Evolutionary conservation across 768 basidiomycete genomes (phyloP).

Genomic region (Suillus fuscotomentosus): DNA sequence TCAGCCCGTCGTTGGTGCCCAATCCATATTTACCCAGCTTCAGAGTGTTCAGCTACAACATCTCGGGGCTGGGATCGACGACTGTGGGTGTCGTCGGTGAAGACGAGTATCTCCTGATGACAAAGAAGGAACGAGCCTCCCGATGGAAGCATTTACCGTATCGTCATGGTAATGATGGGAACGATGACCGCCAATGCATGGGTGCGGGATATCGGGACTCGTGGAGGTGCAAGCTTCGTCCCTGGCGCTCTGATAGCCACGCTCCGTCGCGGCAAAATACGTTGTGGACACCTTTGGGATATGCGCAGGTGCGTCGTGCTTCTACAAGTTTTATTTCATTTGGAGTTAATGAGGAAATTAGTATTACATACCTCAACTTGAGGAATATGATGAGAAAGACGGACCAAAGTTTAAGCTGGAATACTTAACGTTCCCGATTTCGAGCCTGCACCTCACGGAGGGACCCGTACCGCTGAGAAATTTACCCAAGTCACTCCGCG

Average conservation of each 20-base stretch:
- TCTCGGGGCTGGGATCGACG: conserved; percentile 36
- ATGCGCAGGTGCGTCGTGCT: conserved; percentile 68
- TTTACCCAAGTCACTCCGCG: conserved; percentile 50
- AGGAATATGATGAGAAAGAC: conserved; percentile 42
- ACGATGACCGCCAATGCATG: conserved; percentile 47
- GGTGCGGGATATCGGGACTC: conserved; percentile 51
- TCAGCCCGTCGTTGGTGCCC: conserved; percentile 82
- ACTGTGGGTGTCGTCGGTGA: conserved; percentile 10
- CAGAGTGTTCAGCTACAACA: conserved; percentile 81
- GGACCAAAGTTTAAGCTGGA: conserved; percentile 72
- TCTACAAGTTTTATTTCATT: conserved; percentile 3
- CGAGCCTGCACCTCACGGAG: conserved; percentile 37
- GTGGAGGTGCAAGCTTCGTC: conserved; percentile 62
- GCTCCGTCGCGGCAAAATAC: conserved; percentile 73
- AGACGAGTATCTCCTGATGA: conserved; percentile 4
- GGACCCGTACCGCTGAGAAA: conserved; percentile 57
- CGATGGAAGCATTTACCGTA: conserved; percentile 33
- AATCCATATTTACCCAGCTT: conserved; percentile 82
- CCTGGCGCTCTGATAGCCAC: conserved; percentile 59
- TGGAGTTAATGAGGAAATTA: conserved; percentile 24
- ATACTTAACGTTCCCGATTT: conserved; percentile 64
- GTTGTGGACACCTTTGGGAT: conserved; percentile 75
- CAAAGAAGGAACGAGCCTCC: conserved; percentile 4
- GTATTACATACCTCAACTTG: conserved; percentile 67
- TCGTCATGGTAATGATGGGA: conserved; percentile 42